These are phyloP conservation scores for Trichoderma sp. DNA, from an alignment of 2,329 filamentous ascomycete genomes.

Conservation along the genomic window DNA sequence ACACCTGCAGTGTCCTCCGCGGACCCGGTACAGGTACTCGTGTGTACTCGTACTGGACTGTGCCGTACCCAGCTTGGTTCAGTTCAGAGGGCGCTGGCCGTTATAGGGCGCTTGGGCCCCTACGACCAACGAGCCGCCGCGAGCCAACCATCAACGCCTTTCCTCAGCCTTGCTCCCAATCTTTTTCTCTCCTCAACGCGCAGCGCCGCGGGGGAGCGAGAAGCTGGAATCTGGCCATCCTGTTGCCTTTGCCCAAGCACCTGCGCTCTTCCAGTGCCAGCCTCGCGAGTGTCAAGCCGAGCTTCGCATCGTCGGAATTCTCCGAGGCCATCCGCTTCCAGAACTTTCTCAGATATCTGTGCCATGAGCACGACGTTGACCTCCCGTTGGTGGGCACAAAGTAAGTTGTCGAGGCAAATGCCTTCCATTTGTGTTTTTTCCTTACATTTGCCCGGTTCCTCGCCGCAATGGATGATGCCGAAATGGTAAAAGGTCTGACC, in stretches of 20 bases:
- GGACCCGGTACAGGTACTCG: neutral
- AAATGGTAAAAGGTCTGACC: constrained; percentile 65
- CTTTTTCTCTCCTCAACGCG: neutral
- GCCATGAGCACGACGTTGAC: neutral
- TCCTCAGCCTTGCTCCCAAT: constrained; percentile 4
- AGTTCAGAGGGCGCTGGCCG: neutral
- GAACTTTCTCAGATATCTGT: neutral
- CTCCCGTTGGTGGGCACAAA: neutral
- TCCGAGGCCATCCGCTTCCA: neutral
- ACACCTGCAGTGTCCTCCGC: neutral
- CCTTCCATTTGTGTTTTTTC: neutral
- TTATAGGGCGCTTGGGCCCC: constrained; percentile 4
- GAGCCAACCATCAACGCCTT: constrained; percentile 6
- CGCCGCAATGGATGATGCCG: constrained; percentile 47
- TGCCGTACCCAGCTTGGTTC: too few species aligned
- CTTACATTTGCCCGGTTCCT: neutral
- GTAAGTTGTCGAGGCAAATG: neutral
- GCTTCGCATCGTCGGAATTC: neutral
- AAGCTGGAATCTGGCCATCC: neutral
- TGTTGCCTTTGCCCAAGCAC: neutral
- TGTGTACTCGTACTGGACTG: too few species aligned
- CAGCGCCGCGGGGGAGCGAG: neutral
- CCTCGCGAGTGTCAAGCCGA: neutral
- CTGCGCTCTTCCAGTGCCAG: neutral
- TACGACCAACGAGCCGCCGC: neutral